phyloP scores from a whole-genome alignment of 768 basidiomycete species.

The Multifurca ochricompacta region DNA sequence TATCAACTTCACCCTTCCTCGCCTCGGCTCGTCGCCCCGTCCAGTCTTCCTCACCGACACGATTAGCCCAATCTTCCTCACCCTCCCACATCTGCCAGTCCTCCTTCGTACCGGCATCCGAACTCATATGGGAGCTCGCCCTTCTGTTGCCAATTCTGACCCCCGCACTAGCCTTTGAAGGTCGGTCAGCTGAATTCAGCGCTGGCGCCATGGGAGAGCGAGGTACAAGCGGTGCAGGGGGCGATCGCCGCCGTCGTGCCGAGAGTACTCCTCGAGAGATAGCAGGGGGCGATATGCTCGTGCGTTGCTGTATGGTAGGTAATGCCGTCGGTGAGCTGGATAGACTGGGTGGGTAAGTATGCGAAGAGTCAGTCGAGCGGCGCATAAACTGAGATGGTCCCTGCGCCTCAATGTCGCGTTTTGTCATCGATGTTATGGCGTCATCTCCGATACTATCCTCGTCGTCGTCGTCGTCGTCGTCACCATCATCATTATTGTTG shows the following conservation, averaged over 20 bases:
- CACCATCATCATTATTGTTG: too few relatives aligned
- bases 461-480: constrained; percentile 23
- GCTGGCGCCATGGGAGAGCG: constrained; percentile 19
- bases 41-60: constrained; percentile 42
- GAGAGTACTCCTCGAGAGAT: constrained; percentile 1
- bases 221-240: constrained; percentile 23
- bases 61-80: constrained; percentile 45
- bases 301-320: constrained; percentile 29
- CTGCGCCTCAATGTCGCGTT: constrained; percentile 41
- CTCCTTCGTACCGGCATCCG: constrained; percentile 20
- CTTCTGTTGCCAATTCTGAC: too few relatives aligned
- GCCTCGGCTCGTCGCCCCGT: constrained; percentile 34
- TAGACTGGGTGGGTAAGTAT: constrained; percentile 59
- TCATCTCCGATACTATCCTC: background rate
- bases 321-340: constrained; percentile 35
- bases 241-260: constrained; percentile 14
- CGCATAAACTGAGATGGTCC: constrained; percentile 31
- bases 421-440: background rate
- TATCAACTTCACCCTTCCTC: constrained; percentile 30
- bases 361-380: constrained; percentile 30
- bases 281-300: constrained; percentile 22
- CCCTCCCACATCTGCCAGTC: constrained; percentile 42
- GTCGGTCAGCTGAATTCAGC: constrained; percentile 11
- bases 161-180: constrained; percentile 10
- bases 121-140: too few relatives aligned